Conservation (phyloP, 2,329 filamentous ascomycete species). For the Penicillium hesseltinei region DNA sequence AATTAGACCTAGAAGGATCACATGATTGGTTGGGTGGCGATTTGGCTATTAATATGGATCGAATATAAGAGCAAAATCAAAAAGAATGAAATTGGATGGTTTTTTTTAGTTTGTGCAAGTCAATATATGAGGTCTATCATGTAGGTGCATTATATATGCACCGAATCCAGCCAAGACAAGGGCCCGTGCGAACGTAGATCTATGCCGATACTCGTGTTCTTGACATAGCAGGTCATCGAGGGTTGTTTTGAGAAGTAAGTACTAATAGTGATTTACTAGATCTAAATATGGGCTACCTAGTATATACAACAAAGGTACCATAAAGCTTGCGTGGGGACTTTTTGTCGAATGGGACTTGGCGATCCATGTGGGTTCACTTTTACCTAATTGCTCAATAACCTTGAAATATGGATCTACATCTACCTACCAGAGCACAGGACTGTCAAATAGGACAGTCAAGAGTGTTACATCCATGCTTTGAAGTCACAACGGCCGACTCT, state of each 20-base stretch:
- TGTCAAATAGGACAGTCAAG: not conserved
- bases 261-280: not conserved
- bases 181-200: slow-evolving; percentile 6
- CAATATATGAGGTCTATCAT: not conserved
- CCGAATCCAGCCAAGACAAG: not conserved
- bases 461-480: not conserved
- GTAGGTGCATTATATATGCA: not conserved
- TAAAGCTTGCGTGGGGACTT: not conserved
- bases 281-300: not conserved
- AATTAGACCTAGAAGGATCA: slow-evolving; percentile 4
- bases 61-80: not conserved
- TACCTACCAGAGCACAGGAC: not conserved
- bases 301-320: not conserved
- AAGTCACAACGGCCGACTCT: not conserved
- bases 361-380: slow-evolving; percentile 3
- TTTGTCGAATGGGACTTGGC: not conserved
- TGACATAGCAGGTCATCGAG: not conserved
- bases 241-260: not conserved
- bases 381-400: not conserved
- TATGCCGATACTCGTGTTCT: not conserved
- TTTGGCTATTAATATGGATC: not conserved
- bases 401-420: not conserved
- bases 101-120: not conserved
- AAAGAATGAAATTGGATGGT: not conserved
- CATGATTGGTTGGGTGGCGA: slow-evolving; percentile 7